Evolutionary conservation across 257 asterid genomes (phyloP), one percentile per base, ranked within the genome.

Genomic region (Ophiorrhiza pumila): DNA sequence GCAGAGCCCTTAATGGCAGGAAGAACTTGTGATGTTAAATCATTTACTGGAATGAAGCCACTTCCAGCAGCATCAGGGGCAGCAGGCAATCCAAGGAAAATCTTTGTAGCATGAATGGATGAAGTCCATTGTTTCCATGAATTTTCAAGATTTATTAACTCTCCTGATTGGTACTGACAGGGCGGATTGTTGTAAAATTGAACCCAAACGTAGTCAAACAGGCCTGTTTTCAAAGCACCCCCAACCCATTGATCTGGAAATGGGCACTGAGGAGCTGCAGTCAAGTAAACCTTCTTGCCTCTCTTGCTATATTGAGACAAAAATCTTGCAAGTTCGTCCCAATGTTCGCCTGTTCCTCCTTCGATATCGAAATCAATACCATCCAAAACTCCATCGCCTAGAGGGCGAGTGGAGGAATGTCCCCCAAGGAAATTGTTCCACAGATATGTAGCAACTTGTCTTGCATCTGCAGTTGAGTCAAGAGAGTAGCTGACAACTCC

Each of bases 251-350:
- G 80, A 56, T 87, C 90, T 0, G 95, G 95, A 42, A 76, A 87
- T 13, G 90, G 90, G 78, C 92, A 87, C 49, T 87, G 92, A 10
- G 92, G 95, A 3, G 92, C 92, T 2, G 88, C 89, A 3, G 82
- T 81, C 70, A 87, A 47, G 71, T 74, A 79, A 2, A 87, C 89
- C 71, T 85, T 86, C 76, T 82, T 81, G 3, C 90, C 85, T 12
- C 68, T 63, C 42, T 61, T 81, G 78, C 83, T 80, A 27, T 82
- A 82, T 4, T 49, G 47, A 0, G 82, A 69, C 0, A 87, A 84
- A 20, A 53, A 83, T 61, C 68, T 46, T 0, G 91, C 93, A 2
- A 87, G 87, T 22, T 84, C 89, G 22, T 82, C 90, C 89, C 84
- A 86, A 65, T 85, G 85, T 20, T 73, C 83, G 67, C 80, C 22